Percentiles rank a stretch among this genome's conserved stretches.
phyloP scores from a whole-genome alignment of 306 rosid species.

The Ochetophila trinervis region DNA sequence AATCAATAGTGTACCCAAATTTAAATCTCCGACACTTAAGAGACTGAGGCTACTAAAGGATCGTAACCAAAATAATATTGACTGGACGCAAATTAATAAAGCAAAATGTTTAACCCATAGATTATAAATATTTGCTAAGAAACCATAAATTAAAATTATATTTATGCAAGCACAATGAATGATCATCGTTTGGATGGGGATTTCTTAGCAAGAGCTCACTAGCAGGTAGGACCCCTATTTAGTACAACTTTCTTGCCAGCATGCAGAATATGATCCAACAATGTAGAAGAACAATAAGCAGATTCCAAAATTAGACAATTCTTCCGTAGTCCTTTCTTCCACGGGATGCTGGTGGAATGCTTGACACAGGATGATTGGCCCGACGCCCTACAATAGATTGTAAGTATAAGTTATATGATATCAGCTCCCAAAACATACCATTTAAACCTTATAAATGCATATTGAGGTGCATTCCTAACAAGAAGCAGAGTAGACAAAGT shows the following conservation, averaged over 20 bases:
- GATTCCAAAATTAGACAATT: conserved; percentile 51
- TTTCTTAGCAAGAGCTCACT: conserved; percentile 30
- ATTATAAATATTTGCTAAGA: conserved; percentile 33
- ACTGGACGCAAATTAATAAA: conserved; percentile 37
- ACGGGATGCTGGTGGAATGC: conserved; percentile 81
- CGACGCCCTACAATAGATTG: conserved; percentile 64
- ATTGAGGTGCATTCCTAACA: not conserved
- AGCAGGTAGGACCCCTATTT: conserved; percentile 35
- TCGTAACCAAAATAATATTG: conserved; percentile 41
- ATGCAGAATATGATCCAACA: conserved; percentile 32
- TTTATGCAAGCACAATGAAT: conserved; percentile 63
- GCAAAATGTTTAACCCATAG: conserved; percentile 25
- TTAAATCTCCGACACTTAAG: not conserved
- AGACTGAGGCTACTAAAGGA: conserved; percentile 31
- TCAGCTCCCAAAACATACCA: conserved; percentile 10
- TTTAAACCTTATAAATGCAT: conserved; percentile 3
- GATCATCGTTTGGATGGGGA: conserved; percentile 41
- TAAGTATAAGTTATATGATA: conserved; percentile 27
- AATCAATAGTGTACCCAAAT: not conserved
- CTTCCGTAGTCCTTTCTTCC: conserved; percentile 87
- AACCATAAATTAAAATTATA: conserved; percentile 52
- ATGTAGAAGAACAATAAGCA: conserved; percentile 11
- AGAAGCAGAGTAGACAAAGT: conserved; percentile 8
- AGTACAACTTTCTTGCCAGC: conserved; percentile 39
- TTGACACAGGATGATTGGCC: conserved; percentile 67